These are phyloP conservation scores for Pythium scleroteichum DNA, from an alignment of 352 stramenopile genomes.

Conservation along the genomic window DNA sequence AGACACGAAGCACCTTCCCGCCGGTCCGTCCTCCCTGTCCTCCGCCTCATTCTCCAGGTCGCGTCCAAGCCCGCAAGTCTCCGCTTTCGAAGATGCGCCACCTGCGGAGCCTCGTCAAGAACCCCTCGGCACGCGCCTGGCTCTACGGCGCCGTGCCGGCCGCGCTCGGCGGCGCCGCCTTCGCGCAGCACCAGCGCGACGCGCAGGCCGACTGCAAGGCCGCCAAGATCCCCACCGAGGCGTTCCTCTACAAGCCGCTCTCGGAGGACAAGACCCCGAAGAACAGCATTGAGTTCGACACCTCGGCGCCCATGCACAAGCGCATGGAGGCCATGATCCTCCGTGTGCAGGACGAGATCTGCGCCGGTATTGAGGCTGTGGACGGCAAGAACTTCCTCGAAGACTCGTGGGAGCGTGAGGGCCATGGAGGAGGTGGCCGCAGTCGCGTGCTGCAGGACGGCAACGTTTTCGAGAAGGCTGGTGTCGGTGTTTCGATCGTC, in stretches of 20 bases:
- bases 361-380: slow-evolving; percentile 84
- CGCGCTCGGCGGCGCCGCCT: background rate
- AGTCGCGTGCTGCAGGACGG: slow-evolving; percentile 94
- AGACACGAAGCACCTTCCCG: slow-evolving; percentile 14
- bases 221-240: slow-evolving; percentile 35
- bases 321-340: slow-evolving; percentile 84
- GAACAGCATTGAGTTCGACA: slow-evolving; percentile 78
- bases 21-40: background rate
- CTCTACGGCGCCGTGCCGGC: slow-evolving; percentile 1
- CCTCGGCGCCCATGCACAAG: slow-evolving; percentile 59
- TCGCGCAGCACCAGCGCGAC: slow-evolving; percentile 1
- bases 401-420: slow-evolving; percentile 94
- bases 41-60: slow-evolving; percentile 13
- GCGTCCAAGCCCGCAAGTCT: background rate
- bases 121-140: background rate
- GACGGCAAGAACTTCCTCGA: slow-evolving; percentile 95
- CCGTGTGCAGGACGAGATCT: slow-evolving; percentile 87
- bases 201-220: slow-evolving; percentile 37
- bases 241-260: slow-evolving; percentile 70
- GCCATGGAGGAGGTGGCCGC: slow-evolving; percentile 93
- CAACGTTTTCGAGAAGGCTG: slow-evolving; percentile 98
- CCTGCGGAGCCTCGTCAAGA: slow-evolving; percentile 1
- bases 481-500: slow-evolving; percentile 97
- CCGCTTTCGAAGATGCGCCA: slow-evolving; percentile 1
- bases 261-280: slow-evolving; percentile 63